A percentile compares a stretch with the other conserved stretches of the same genome.
phyloP scores from a whole-genome alignment of 2,329 filamentous ascomycete genomes.

The Aureobasidium sp. region DNA sequence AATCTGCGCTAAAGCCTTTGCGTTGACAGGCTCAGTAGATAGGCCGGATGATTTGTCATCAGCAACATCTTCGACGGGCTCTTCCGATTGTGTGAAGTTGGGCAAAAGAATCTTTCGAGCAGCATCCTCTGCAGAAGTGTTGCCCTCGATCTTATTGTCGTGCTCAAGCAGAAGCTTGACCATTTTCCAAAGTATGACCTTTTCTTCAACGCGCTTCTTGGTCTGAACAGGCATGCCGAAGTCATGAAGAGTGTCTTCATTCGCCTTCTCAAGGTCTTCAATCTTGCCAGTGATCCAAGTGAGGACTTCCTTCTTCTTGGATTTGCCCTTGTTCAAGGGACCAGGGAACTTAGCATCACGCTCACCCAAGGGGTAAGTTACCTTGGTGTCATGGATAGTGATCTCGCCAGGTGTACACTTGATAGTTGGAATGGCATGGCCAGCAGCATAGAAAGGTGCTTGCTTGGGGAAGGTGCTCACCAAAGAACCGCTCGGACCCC shows the following conservation, averaged over 20 bases:
- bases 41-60: conserved; percentile 16
- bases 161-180: conserved; percentile 73
- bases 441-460: conserved; percentile 75
- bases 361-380: conserved; percentile 62
- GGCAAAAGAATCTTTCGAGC: conserved; percentile 68
- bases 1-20: conserved; percentile 60
- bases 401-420: conserved; percentile 76
- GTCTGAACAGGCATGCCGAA: conserved; percentile 46
- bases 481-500: conserved; percentile 77
- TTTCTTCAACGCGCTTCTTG: conserved; percentile 68
- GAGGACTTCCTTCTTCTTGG: conserved; percentile 89
- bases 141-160: conserved; percentile 74
- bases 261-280: conserved; percentile 54
- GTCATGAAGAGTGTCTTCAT: conserved; percentile 38
- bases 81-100: conserved; percentile 22
- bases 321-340: conserved; percentile 82
- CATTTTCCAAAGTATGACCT: conserved; percentile 79
- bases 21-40: conserved; percentile 58
- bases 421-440: conserved; percentile 64
- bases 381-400: conserved; percentile 65
- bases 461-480: conserved; percentile 83
- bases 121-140: conserved; percentile 59
- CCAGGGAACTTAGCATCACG: conserved; percentile 80
- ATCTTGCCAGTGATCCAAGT: conserved; percentile 74
- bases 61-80: conserved; percentile 21